Evolutionary conservation across 164 flowering plant species (phyloP).

Genomic region (Santalum album): DNA sequence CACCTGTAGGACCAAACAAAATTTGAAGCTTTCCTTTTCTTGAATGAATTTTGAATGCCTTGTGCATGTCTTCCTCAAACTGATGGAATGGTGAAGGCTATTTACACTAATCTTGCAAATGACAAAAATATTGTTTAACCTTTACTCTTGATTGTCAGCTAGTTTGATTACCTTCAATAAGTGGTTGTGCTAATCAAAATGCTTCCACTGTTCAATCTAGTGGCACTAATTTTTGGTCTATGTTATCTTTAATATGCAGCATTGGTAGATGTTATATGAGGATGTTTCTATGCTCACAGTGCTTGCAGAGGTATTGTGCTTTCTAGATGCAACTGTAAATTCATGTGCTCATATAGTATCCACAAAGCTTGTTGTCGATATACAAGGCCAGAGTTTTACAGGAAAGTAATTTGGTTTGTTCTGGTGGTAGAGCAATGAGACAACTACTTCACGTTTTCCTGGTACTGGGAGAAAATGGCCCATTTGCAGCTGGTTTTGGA

Average conservation of each 20-base stretch:
- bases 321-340: conserved; percentile 92
- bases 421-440: neutral
- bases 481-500: conserved; percentile 91
- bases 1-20: too few relatives aligned
- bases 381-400: conserved; percentile 81
- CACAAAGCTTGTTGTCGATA: conserved; percentile 84
- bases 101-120: too few relatives aligned
- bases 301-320: conserved; percentile 91
- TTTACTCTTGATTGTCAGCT: too few relatives aligned
- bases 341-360: conserved; percentile 96
- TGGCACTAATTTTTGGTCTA: neutral
- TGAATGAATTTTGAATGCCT: too few relatives aligned
- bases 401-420: conserved; percentile 24
- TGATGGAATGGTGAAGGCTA: too few relatives aligned
- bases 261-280: conserved; percentile 64
- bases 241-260: conserved; percentile 33
- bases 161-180: too few relatives aligned
- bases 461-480: conserved; percentile 60
- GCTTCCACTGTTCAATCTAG: too few relatives aligned
- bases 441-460: conserved; percentile 10
- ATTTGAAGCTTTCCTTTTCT: too few relatives aligned
- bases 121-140: too few relatives aligned
- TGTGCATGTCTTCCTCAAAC: too few relatives aligned
- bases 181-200: too few relatives aligned
- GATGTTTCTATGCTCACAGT: conserved; percentile 79